Evolutionary conservation across 2,329 filamentous ascomycete genomes (phyloP), one percentile per base, ranked within the genome.

Genomic region (Claviceps citrina): DNA sequence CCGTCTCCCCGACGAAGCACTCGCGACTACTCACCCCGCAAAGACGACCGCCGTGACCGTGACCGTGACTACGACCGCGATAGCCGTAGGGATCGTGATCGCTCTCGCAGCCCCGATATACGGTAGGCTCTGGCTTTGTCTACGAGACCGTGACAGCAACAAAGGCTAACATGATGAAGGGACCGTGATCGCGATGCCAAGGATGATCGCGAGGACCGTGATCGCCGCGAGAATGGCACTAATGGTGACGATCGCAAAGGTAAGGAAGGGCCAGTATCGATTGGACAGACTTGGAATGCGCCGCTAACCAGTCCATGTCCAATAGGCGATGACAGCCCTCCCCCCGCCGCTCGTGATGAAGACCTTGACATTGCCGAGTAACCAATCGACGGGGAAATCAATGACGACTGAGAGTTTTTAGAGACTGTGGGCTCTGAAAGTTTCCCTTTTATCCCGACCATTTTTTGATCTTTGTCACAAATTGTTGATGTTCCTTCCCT

Each of bases 281-380:
- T 30, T 16, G 20, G 20, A 16, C 28, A 18, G 10, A 33, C 27
- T 31, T 12, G 6, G 2, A 10, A 31, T 20, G 13, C 3, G 9
- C 4, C 12, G 12, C 18, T 27, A 28, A 33, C 31, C 32, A 34
- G 32, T 26, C 15, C 0, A 12, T 20, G 4, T 28, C 1, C 16
- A 13, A 10, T 34, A 43, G 43, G 40, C 36, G 46, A 48, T 53
- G 85, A 93, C 50, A 84, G 83, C 53, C 81, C 84, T 50, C 76
- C 84, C 47, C 79, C 82, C 48, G 77, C 84, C 47, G 80, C 78
- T 52, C 85, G 43, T 31, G 43, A 94, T 56, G 91, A 98, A 60
- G 91, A 98, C 57, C 75, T 96, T 58, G 91, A 98, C 61, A 87
- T 91, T 56, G 89, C 87, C 54, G 91, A 96, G 66, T 79, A 67